Conservation (phyloP, 805 yeast species). For the Saturnispora ahearnii region DNA sequence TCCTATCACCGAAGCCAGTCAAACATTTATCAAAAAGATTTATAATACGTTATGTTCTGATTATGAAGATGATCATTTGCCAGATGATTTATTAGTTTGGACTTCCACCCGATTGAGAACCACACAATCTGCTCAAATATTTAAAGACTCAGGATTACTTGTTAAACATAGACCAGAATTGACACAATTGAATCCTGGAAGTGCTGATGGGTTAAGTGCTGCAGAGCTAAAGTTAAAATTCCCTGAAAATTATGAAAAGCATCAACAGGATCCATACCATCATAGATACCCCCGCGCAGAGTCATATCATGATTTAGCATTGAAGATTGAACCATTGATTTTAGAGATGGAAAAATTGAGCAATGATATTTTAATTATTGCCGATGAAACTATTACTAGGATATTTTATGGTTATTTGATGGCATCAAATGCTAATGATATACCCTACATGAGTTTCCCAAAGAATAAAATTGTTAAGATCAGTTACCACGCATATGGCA, state of each 20-base stretch:
- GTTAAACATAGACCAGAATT: slow-evolving; percentile 74
- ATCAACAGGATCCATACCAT: slow-evolving; percentile 77
- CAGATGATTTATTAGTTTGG: slow-evolving; percentile 65
- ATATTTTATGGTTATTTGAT: slow-evolving; percentile 91
- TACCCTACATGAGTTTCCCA: slow-evolving; percentile 71
- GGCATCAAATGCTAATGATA: slow-evolving; percentile 83
- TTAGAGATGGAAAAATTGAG: slow-evolving; percentile 90
- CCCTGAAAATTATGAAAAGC: slow-evolving; percentile 64
- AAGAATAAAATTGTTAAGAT: slow-evolving; percentile 81
- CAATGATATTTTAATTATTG: slow-evolving; percentile 80
- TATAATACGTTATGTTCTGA: slow-evolving; percentile 43
- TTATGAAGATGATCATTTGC: slow-evolving; percentile 21
- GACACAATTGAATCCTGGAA: slow-evolving; percentile 85
- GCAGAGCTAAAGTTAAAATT: slow-evolving; percentile 49
- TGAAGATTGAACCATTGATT: slow-evolving; percentile 85
- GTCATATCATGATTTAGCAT: slow-evolving; percentile 92
- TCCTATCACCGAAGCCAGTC: slow-evolving; percentile 67
- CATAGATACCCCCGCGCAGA: slow-evolving; percentile 88
- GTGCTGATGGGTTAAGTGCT: slow-evolving; percentile 58
- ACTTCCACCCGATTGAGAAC: slow-evolving; percentile 87
- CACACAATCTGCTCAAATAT: slow-evolving; percentile 64
- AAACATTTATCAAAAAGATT: slow-evolving; percentile 54
- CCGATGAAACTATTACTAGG: slow-evolving; percentile 83
- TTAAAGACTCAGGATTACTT: slow-evolving; percentile 51
- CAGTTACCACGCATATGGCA: slow-evolving; percentile 76